Base-by-base conservation (phyloP, 345 rosid species). In the Raphanus sativus region DNA sequence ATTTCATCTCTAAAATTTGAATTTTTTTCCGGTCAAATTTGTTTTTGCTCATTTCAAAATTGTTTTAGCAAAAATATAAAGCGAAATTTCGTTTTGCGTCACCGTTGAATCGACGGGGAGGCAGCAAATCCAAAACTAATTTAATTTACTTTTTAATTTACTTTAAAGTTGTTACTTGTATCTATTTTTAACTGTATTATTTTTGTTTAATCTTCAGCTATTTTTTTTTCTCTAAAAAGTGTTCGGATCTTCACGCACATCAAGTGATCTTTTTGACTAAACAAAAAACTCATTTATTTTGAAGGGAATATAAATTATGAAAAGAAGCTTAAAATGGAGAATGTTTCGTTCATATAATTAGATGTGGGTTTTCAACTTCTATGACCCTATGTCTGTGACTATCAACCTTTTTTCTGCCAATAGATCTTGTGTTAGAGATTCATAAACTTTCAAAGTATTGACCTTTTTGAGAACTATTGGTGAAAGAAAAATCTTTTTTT, bases 61-160 rank as follows among this genome's bases (percentile, higher is more conserved):
- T 13, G 13, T 17, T 29, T 26, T 3, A 21, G 7, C 12, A 0
- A 33, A 33, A 33, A 33, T 5, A 5, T 50, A 62, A 77, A 70
- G 80, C 59, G 16, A 74, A 48, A 81, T 81, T 83, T 82, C 4
- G 61, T 61, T 52, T 1, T 52, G 28, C 74, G 48, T 55, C 75
- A 65, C 76, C 72, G 72, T 75, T 74, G 74, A 56, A 73, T 74
- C 40, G 45, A 4, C 50, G 55, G 52, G 52, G 15, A 42, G 69
- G 42, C 62, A 75, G 80, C 76, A 71, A 80, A 75, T 71, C 80
- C 73, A 75, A n/a, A n/a, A n/a, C n/a, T n/a, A n/a, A n/a, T n/a
- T n/a, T n/a, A n/a, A n/a, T n/a, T n/a, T n/a, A n/a, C n/a, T n/a
- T n/a, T n/a, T n/a, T n/a, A 69, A 63, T 30, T 68, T 45, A 45